phyloP scores from a whole-genome alignment of 2,329 filamentous ascomycete genomes.

The Orbilia ellipsospora region DNA sequence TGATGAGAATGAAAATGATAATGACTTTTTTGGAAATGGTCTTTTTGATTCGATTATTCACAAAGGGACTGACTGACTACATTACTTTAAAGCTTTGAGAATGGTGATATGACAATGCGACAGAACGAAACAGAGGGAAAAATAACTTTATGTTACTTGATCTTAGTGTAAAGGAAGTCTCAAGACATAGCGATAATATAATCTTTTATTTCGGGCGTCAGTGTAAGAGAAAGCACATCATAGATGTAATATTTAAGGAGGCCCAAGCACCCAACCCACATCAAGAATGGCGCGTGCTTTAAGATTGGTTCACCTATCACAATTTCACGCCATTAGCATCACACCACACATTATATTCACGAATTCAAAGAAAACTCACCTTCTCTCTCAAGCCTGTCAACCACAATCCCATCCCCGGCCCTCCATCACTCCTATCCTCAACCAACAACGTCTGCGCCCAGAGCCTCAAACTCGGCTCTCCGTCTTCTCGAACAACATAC shows the following conservation, averaged over 20 bases:
- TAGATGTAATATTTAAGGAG: too few species aligned
- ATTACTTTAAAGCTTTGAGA: too few species aligned
- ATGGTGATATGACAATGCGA: too few species aligned
- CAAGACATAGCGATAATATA: background rate
- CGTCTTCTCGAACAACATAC: conserved; percentile 93
- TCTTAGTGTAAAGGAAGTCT: too few species aligned
- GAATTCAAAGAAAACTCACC: conserved; percentile 67
- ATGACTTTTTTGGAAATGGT: conserved; percentile 5
- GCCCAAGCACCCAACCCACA: too few species aligned
- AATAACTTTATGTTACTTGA: too few species aligned
- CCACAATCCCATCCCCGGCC: conserved; percentile 92
- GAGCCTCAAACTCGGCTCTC: conserved; percentile 91
- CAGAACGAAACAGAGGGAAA: too few species aligned
- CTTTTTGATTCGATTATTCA: background rate
- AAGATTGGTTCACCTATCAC: conserved; percentile 49
- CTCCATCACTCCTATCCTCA: conserved; percentile 93
- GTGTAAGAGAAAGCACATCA: background rate
- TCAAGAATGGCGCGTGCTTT: conserved; percentile 6
- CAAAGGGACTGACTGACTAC: too few species aligned
- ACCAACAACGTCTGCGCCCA: conserved; percentile 97
- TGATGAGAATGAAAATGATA: too few species aligned
- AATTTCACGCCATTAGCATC: conserved; percentile 22
- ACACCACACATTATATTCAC: background rate
- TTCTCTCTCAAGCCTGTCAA: conserved; percentile 93
- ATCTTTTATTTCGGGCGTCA: background rate